phyloP scores from a whole-genome alignment of 495 filamentous ascomycete genomes.

The Saxophila tyrrhenica region DNA sequence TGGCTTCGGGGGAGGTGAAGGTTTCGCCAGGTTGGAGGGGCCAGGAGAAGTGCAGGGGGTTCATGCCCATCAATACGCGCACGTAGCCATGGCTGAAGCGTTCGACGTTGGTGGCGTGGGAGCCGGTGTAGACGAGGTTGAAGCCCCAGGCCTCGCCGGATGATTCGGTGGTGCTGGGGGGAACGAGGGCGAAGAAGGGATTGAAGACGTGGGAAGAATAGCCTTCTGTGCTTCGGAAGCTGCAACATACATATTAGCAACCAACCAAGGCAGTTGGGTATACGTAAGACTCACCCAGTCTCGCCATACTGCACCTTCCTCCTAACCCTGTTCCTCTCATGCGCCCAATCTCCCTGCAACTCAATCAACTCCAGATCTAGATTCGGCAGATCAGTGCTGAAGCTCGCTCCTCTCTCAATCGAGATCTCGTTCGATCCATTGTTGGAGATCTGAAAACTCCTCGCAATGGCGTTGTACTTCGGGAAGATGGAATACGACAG shows the following conservation, averaged over 20 bases:
- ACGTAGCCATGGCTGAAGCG: constrained; percentile 44
- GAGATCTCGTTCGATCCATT: constrained; percentile 36
- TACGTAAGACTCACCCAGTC: constrained; percentile 22
- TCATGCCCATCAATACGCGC: constrained; percentile 40
- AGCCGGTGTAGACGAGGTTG: constrained; percentile 44
- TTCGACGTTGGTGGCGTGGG: constrained; percentile 41
- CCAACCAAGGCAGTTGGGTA: neutral
- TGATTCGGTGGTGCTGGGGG: constrained; percentile 41
- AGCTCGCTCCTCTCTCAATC: constrained; percentile 39
- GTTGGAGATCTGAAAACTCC: constrained; percentile 42
- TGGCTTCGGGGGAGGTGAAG: constrained; percentile 42
- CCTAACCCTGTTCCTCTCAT: constrained; percentile 35
- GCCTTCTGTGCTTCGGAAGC: constrained; percentile 39
- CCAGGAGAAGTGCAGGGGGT: constrained; percentile 40
- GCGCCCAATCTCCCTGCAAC: constrained; percentile 32
- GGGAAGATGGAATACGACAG: constrained; percentile 46
- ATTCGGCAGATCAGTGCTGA: constrained; percentile 42
- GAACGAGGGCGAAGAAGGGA: constrained; percentile 41
- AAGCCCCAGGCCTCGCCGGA: constrained; percentile 44
- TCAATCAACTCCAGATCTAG: constrained; percentile 28
- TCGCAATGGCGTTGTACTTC: constrained; percentile 39
- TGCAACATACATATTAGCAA: neutral
- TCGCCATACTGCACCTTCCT: constrained; percentile 31
- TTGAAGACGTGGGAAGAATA: constrained; percentile 46
- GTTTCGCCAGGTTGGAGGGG: constrained; percentile 37